Base-by-base conservation (phyloP, 176 grass and related monocot species). In the Zoysia pacifica region DNA sequence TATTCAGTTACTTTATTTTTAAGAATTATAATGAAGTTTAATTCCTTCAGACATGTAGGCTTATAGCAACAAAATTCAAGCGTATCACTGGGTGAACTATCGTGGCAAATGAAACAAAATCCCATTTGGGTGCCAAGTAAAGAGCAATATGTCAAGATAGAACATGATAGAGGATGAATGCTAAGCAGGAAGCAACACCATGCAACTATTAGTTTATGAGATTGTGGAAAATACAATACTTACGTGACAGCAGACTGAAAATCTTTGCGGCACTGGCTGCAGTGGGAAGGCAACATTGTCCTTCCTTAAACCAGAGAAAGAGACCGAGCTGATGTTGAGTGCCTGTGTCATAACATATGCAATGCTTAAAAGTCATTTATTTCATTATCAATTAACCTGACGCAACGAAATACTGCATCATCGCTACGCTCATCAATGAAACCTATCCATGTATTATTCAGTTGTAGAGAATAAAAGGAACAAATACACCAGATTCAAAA, bases 281-380 rank as follows among this genome's bases (percentile, higher is more conserved):
- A 79, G 48, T 12, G 50, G 49, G 70, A 90, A 85, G 62, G 87
- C 48, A 62, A 80, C 81, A 85, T 76, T 87, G 38, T 67, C 60
- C 74, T 85, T 93, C 82, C 52, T 87, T 65, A 44, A 53, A 84
- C 78, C 71, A 82, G 82, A 87, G 28, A 87, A 82, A 70, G 85
- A 87, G 28, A 67, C 59, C 0, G 85, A 45, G 41, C 72, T 87
- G 16, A 58, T 43, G 74, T 82, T 82, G 83, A 79, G 44, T 72
- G 87, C 82, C 91, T 93, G 87, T 38, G 41, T 73, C 1, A 5
- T 77, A 65, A 66, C 7, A 11, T 20, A 77, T 43, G 49, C 1
- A 43, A 66, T 28, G 36, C 4, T 5, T 4, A 70, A 49, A 49
- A 8, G 59, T 7, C 66, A 77, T 2, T 7, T 58, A 62, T 13